phyloP scores from a whole-genome alignment of 257 asterid genomes.

The Solanum habrochaites region DNA sequence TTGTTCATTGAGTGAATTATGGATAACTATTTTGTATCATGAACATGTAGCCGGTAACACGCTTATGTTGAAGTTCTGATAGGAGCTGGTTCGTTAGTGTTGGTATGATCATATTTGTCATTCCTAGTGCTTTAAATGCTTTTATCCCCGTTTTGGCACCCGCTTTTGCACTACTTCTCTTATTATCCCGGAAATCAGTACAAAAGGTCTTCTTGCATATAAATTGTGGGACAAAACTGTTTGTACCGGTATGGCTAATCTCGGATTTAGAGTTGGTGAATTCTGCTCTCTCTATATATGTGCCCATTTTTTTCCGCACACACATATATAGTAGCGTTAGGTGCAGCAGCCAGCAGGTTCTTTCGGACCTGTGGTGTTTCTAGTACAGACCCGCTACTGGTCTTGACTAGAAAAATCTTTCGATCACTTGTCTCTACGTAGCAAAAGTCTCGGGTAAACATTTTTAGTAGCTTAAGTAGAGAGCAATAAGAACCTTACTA shows the following conservation, averaged over 20 bases:
- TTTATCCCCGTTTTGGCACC: not conserved
- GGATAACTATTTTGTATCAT: not conserved
- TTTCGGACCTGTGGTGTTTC: not conserved
- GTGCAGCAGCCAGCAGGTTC: not conserved
- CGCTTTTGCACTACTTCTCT: not conserved
- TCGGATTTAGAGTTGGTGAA: not conserved
- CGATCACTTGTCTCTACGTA: not conserved
- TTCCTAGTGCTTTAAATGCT: not conserved
- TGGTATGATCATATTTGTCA: not conserved
- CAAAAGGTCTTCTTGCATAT: not conserved
- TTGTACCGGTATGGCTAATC: not conserved
- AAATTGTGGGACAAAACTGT: no score
- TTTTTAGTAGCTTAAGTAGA: not conserved
- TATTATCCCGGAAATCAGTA: not conserved
- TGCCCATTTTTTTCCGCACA: not conserved
- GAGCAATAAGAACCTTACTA: not conserved
- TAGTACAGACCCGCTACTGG: not conserved
- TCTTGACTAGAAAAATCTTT: not conserved
- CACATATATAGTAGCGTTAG: not conserved
- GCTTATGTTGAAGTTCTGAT: not conserved
- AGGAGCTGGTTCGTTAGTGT: not conserved
- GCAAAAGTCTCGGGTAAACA: not conserved
- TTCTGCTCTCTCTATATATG: not conserved
- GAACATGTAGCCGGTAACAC: not conserved
- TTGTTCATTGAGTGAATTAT: not conserved